These are phyloP conservation scores for Gossypium trilobum DNA, from an alignment of 441 rosid species.

Conservation along the genomic window DNA sequence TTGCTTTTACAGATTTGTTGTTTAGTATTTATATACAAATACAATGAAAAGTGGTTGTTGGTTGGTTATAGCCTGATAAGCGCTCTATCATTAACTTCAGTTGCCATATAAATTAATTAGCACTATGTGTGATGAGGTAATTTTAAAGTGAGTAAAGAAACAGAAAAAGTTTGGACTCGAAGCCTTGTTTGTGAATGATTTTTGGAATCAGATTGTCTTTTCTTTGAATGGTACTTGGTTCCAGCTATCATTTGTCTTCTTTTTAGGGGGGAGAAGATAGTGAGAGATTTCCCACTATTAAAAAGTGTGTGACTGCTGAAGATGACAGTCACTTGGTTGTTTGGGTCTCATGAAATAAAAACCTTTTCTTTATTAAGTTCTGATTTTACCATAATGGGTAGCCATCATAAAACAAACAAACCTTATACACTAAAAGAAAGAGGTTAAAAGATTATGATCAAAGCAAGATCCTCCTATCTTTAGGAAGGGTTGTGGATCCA, in stretches of 20 bases:
- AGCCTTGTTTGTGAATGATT: not conserved
- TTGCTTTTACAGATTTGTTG: not conserved
- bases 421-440: not conserved
- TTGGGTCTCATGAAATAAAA: not conserved
- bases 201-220: not conserved
- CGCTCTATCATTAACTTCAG: not conserved
- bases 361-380: not conserved
- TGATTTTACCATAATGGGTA: not conserved
- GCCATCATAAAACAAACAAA: not conserved
- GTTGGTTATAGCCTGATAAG: slow-evolving; percentile 1
- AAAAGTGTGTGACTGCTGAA: slow-evolving; percentile 13
- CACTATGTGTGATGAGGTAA: too few relatives aligned
- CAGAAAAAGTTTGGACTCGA: too few relatives aligned
- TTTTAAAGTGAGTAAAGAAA: too few relatives aligned
- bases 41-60: not conserved
- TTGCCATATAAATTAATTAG: not conserved
- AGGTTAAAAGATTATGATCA: not conserved
- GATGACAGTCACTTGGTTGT: slow-evolving; percentile 12
- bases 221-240: slow-evolving; percentile 7
- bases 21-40: not conserved
- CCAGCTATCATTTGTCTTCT: slow-evolving; percentile 20
- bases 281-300: slow-evolving; percentile 14
- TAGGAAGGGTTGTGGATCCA: not conserved
- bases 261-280: not conserved
- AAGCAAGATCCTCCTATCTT: not conserved